phyloP scores from a whole-genome alignment of 2,329 filamentous ascomycete genomes.

The Verticillium dahliae region DNA sequence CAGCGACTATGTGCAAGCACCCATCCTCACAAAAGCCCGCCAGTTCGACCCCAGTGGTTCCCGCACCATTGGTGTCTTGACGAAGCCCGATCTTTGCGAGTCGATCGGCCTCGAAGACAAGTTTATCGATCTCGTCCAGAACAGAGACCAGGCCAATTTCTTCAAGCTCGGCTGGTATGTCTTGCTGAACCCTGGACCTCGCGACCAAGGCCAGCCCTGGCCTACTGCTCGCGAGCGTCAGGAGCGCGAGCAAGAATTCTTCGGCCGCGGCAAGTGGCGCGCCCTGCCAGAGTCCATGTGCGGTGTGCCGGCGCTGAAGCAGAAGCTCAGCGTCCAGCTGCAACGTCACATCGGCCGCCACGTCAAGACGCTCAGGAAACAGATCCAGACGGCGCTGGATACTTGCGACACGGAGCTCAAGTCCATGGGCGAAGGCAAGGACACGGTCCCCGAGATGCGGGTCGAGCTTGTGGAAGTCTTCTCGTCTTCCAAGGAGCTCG shows the following conservation, averaged over 20 bases:
- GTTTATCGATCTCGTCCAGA: conserved; percentile 45
- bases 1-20: conserved; percentile 46
- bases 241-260: conserved; percentile 39
- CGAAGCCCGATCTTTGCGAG: conserved; percentile 47
- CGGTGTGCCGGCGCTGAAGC: conserved; percentile 36
- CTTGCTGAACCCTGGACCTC: conserved; percentile 40
- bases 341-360: conserved; percentile 46
- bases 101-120: conserved; percentile 46
- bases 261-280: conserved; percentile 41
- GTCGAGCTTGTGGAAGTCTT: conserved; percentile 47
- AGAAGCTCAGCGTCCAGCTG: conserved; percentile 42
- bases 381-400: conserved; percentile 43
- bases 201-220: conserved; percentile 36
- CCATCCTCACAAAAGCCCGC: conserved; percentile 42
- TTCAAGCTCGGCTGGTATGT: conserved; percentile 48
- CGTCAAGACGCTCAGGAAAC: conserved; percentile 40
- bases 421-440: conserved; percentile 42
- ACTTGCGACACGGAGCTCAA: conserved; percentile 42
- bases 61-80: conserved; percentile 44
- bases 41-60: conserved; percentile 42
- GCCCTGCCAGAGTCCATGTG: conserved; percentile 39
- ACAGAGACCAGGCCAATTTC: conserved; percentile 41
- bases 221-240: conserved; percentile 32
- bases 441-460: conserved; percentile 46
- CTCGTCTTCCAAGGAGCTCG: conserved; percentile 44